Evolutionary conservation across 2,329 filamentous ascomycete species (phyloP).

Genomic region (Metarhizium album): DNA sequence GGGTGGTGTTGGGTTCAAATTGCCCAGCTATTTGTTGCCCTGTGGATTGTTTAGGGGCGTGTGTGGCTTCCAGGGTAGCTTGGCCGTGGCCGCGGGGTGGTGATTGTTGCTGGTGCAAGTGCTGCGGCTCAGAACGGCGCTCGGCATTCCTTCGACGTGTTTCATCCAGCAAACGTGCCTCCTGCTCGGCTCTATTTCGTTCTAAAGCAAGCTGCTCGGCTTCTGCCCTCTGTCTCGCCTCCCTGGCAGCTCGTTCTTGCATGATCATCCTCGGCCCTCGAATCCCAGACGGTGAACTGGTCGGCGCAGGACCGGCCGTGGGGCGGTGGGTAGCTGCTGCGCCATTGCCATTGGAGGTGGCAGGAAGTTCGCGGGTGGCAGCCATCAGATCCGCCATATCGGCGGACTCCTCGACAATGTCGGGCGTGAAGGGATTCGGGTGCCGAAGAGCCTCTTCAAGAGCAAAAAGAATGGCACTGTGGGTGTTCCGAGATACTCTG

Average conservation of each 20-base stretch:
- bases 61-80: slow-evolving; percentile 15
- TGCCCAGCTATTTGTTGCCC: slow-evolving; percentile 9
- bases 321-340: slow-evolving; percentile 31
- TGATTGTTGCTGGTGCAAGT: slow-evolving; percentile 7
- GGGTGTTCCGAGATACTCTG: slow-evolving; percentile 72
- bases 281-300: slow-evolving; percentile 54
- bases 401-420: slow-evolving; percentile 78
- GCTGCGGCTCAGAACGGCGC: slow-evolving; percentile 40
- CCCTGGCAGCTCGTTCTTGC: slow-evolving; percentile 71
- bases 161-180: slow-evolving; percentile 44
- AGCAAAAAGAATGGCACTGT: slow-evolving; percentile 82
- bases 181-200: slow-evolving; percentile 47
- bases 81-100: slow-evolving; percentile 18
- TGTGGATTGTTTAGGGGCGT: slow-evolving; percentile 10
- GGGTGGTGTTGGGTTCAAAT: not conserved
- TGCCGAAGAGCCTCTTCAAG: slow-evolving; percentile 83
- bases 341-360: slow-evolving; percentile 44
- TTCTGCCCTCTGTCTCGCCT: slow-evolving; percentile 59
- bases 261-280: slow-evolving; percentile 85
- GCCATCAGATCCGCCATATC: slow-evolving; percentile 74
- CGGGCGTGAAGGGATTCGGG: slow-evolving; percentile 72
- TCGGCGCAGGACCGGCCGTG: slow-evolving; percentile 37
- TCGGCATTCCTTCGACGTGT: slow-evolving; percentile 47
- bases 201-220: slow-evolving; percentile 45
- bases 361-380: slow-evolving; percentile 46